These are phyloP conservation scores for Suhomyces atakaporum DNA, from an alignment of 1,139 yeast genomes.

Conservation along the genomic window DNA sequence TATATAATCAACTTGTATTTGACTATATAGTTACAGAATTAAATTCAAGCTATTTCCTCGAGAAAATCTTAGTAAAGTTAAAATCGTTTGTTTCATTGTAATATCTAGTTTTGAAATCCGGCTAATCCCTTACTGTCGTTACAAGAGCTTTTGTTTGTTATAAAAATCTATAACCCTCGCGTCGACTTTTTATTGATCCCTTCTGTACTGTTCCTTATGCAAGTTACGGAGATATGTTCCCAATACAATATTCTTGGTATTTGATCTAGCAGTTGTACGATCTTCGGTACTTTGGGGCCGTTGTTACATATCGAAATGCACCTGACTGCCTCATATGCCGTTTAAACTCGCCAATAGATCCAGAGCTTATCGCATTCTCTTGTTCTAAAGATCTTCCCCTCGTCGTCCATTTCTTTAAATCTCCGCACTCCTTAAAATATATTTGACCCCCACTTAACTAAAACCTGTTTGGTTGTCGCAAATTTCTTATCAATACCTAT, in stretches of 20 bases:
- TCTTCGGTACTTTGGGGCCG: too few relatives aligned
- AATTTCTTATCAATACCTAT: conserved; percentile 1
- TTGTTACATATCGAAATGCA: not conserved
- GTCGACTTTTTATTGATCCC: not conserved
- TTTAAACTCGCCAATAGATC: not conserved
- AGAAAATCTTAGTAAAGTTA: too few relatives aligned
- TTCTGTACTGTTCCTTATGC: not conserved
- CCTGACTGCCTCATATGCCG: not conserved
- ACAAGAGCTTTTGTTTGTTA: not conserved
- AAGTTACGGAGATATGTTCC: not conserved
- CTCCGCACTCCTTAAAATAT: not conserved
- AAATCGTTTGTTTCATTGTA: too few relatives aligned
- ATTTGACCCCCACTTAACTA: conserved; percentile 1
- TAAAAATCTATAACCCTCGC: not conserved
- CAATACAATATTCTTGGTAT: too few relatives aligned
- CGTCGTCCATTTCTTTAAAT: not conserved
- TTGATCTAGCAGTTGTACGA: too few relatives aligned
- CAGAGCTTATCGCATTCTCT: not conserved
- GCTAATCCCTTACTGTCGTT: not conserved
- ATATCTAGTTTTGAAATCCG: too few relatives aligned
- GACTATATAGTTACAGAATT: not conserved
- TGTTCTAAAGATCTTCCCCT: not conserved
- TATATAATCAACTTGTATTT: not conserved
- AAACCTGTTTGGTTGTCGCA: not conserved
- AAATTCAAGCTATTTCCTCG: not conserved